These are phyloP conservation scores for Zymoseptoria crescenta DNA, from an alignment of 2,329 filamentous ascomycete genomes.

Conservation along the genomic window DNA sequence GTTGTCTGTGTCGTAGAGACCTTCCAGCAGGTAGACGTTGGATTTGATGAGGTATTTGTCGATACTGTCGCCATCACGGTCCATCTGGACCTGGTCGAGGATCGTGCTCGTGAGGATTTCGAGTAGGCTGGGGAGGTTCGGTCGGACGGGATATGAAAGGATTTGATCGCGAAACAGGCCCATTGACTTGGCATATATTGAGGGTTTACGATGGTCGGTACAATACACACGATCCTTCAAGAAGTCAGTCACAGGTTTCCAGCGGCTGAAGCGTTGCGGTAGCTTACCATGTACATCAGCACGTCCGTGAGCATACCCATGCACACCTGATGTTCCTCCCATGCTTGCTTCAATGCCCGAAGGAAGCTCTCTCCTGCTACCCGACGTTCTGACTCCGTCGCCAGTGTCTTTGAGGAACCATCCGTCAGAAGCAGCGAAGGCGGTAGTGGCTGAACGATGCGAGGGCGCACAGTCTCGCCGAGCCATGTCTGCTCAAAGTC, in stretches of 20 bases:
- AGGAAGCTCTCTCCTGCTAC: constrained; percentile 78
- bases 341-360: constrained; percentile 64
- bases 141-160: constrained; percentile 52
- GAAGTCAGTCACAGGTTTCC: constrained; percentile 17
- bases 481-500: constrained; percentile 79
- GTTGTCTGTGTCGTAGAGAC: constrained; percentile 71
- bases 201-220: constrained; percentile 62
- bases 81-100: constrained; percentile 86
- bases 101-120: constrained; percentile 73
- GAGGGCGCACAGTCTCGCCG: constrained; percentile 60
- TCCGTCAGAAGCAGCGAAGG: constrained; percentile 53
- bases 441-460: constrained; percentile 64
- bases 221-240: constrained; percentile 69
- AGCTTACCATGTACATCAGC: constrained; percentile 72
- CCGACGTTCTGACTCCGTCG: constrained; percentile 69
- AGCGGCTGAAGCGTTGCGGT: background rate
- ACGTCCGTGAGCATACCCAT: constrained; percentile 98
- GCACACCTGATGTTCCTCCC: constrained; percentile 82
- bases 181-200: constrained; percentile 79
- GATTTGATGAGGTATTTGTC: constrained; percentile 75
- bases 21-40: constrained; percentile 82
- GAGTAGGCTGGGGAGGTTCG: constrained; percentile 50
- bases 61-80: constrained; percentile 81
- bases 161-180: constrained; percentile 82
- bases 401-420: constrained; percentile 29